Base-by-base conservation (phyloP, 768 basidiomycete species). In the Cystoderma amianthinum region DNA sequence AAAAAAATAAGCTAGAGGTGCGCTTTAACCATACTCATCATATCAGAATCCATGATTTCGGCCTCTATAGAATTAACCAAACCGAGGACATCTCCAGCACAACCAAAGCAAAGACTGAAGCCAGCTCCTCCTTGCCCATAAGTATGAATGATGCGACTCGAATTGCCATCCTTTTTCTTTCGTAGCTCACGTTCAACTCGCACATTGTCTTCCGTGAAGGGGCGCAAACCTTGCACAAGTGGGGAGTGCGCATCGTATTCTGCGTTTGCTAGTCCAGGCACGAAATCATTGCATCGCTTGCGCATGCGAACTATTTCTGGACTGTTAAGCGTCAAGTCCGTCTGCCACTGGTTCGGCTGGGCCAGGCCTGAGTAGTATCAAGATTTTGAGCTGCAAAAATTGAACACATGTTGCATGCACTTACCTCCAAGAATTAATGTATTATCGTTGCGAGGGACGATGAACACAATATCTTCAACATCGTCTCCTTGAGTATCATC, bases 401-500 rank as follows among this genome's bases (percentile, higher is more conserved):
- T 18, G 28, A 2, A 35, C 18, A 42, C n/a, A n/a, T 23, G 18
- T 35, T 4, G n/a, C 5, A 32, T 12, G 13, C 15, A 47, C 23
- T 32, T 46, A 44, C 53, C 58, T 5, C 62, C 62, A 18, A 68
- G 53, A 22, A 66, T 58, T 19, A 67, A 55, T 5, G 55, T 53
- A 5, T 55, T 55, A 42, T 62, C 60, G 45, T 64, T 63, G n/a
- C 65, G 51, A 16, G 61, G 65, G 20, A 59, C 63, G 36, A 57
- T 57, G 48, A 63, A 64, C 13, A 61, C 55, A 36, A 61, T 61
- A 35, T 60, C 58, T 34, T 60, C 59, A 13, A 42, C 38, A 37
- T 52, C 56, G 6, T 53, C 57, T 2, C 54, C 56, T 25, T 54
- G 50, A 1, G 55, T 46, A 19, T 60, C 60, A 39, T 63, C 58